These are phyloP conservation scores for Pythium brachiatum DNA, from an alignment of 352 stramenopile species.

Conservation along the genomic window DNA sequence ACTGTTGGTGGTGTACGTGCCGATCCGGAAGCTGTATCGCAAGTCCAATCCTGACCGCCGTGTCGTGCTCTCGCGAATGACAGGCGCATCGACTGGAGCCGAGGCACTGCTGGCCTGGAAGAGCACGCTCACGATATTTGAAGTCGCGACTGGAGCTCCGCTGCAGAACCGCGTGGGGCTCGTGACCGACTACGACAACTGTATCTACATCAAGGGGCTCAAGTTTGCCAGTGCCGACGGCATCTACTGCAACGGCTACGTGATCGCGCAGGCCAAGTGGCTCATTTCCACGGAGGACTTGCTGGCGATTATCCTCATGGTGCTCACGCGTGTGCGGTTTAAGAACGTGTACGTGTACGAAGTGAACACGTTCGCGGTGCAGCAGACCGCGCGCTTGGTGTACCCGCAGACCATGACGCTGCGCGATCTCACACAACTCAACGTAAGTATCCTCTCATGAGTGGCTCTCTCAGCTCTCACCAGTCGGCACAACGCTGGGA, in stretches of 20 bases:
- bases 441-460: slow-evolving; percentile 25
- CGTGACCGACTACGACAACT: slow-evolving; percentile 46
- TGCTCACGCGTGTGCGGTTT: slow-evolving; percentile 34
- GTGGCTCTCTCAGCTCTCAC: too few species aligned
- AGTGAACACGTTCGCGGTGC: slow-evolving; percentile 24
- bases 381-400: slow-evolving; percentile 25
- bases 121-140: slow-evolving; percentile 16
- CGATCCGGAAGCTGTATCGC: slow-evolving; percentile 9
- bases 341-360: slow-evolving; percentile 51
- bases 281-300: slow-evolving; percentile 42
- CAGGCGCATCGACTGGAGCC: background rate
- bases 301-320: slow-evolving; percentile 42
- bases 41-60: background rate
- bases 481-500: too few species aligned
- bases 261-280: slow-evolving; percentile 52
- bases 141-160: slow-evolving; percentile 20
- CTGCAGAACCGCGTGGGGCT: slow-evolving; percentile 27
- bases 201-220: slow-evolving; percentile 35
- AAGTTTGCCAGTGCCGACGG: slow-evolving; percentile 42
- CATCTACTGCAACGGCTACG: slow-evolving; percentile 62
- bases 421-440: slow-evolving; percentile 23
- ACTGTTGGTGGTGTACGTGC: slow-evolving; percentile 2
- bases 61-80: background rate
- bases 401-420: slow-evolving; percentile 32
- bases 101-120: slow-evolving; percentile 8